Conservation (phyloP, 495 filamentous ascomycete genomes). For the Penicillium daleae region DNA sequence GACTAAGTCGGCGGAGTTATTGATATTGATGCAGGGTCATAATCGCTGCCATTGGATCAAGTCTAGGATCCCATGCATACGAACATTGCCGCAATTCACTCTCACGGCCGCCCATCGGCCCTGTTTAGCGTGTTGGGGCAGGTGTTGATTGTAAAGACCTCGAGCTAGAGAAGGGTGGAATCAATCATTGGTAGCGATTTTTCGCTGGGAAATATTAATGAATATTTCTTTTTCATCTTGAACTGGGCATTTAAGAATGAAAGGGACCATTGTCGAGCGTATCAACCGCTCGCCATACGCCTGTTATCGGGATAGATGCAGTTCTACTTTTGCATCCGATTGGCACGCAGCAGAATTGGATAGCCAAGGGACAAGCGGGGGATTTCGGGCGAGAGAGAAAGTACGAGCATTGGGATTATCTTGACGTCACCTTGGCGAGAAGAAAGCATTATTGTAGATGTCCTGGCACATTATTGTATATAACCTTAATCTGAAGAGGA, state of each 20-base stretch:
- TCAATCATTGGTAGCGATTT: neutral
- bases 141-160: neutral
- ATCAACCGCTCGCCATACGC: neutral
- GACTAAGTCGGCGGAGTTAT: neutral
- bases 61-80: neutral
- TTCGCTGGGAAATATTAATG: neutral
- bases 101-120: neutral
- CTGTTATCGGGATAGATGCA: neutral
- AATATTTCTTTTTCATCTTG: neutral
- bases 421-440: neutral
- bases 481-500: neutral
- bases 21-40: neutral
- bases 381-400: neutral
- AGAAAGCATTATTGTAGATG: no score
- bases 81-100: neutral
- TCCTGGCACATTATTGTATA: no score
- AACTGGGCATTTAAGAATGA: neutral
- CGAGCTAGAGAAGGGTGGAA: neutral
- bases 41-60: neutral
- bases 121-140: conserved; percentile 4
- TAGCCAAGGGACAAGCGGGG: neutral
- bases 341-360: conserved; percentile 10
- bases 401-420: neutral
- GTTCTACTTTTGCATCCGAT: neutral
- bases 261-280: neutral